Evolutionary conservation across 208 protist species (phyloP), one percentile per base, ranked within the genome.

Genomic region (Crithidia bombi): DNA sequence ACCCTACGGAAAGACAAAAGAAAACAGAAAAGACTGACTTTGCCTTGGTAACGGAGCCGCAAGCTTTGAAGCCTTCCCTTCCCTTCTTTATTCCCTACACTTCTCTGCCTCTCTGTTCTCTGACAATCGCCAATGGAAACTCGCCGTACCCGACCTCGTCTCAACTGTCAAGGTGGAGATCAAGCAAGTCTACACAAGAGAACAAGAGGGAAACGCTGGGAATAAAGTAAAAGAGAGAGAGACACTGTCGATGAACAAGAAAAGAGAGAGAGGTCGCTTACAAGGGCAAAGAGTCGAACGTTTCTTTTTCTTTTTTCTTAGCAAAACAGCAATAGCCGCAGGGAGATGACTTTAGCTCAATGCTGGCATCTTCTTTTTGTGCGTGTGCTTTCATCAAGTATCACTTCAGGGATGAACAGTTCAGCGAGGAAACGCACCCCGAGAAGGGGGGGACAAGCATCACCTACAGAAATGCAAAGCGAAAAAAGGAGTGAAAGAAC

Each of bases 81-180:
- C 32, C 21, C 35, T 26, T 59, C 44, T 35, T 33, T 28, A 30
- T 17, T 59, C 23, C 14, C 55, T 3, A 5, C n/a, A n/a, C 3
- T 30, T 35, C 26, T 36, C 32, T 23, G 14, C 12, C 25, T 4
- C 17, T 17, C 57, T 41, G 52, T 25, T n/a, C 52, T 12, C 15
- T 33, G 21, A 39, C 6, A 25, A 32, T 26, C 21, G 4, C 55
- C 46, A n/a, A 9, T 35, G 36, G 33, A 61, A 33, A 25, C 4
- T 38, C 2, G 12, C 55, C 15, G 30, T 12, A 9, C 32, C 54
- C 32, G 36, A 25, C 39, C 30, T 28, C 46, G 61, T 56, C 61
- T 66, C 61, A 56, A 66, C 46, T 66, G 33, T 14, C 44, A 56
- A 56, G 61, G 19, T 25, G 47, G 23, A 33, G n/a, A 21, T 25